A percentile compares a stretch with the other conserved stretches of the same genome.
These are phyloP conservation scores for Vitellaria paradoxa DNA, from an alignment of 179 eudicot species.

Conservation along the genomic window DNA sequence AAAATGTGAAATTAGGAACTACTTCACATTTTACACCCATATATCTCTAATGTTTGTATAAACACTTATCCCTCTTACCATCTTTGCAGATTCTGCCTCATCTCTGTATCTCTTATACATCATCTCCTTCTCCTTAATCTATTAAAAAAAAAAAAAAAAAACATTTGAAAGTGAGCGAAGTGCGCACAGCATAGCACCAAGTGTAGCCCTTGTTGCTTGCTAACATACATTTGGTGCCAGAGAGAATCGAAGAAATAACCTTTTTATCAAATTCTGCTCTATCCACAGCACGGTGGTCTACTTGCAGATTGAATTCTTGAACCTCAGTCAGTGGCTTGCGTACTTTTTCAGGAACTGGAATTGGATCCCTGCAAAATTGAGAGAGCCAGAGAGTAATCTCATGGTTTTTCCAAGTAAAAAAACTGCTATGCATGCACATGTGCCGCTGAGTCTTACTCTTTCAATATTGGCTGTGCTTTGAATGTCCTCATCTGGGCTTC, in stretches of 20 bases:
- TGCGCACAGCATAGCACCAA: no score
- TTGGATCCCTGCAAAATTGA: slow-evolving; percentile 63
- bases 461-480: slow-evolving; percentile 84
- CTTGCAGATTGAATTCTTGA: slow-evolving; percentile 75
- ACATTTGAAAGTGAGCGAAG: background rate
- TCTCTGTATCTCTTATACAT: slow-evolving; percentile 91
- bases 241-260: slow-evolving; percentile 26
- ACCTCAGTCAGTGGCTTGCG: slow-evolving; percentile 85
- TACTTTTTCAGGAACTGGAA: slow-evolving; percentile 87
- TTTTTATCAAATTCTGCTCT: slow-evolving; percentile 90
- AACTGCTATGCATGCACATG: background rate
- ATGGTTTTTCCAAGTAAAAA: background rate
- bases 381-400: background rate
- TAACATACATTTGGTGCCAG: background rate
- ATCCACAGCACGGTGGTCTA: slow-evolving; percentile 75
- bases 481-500: slow-evolving; percentile 81
- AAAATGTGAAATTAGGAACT: background rate
- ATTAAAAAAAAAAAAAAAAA: background rate
- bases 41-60: background rate
- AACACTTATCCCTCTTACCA: slow-evolving; percentile 33
- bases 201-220: background rate
- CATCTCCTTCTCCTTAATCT: slow-evolving; percentile 83
- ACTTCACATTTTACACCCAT: background rate
- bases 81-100: slow-evolving; percentile 78
- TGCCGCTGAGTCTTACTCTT: slow-evolving; percentile 47